These are phyloP conservation scores for Phytophthora palmivora DNA, from an alignment of 352 stramenopile species.

Conservation along the genomic window DNA sequence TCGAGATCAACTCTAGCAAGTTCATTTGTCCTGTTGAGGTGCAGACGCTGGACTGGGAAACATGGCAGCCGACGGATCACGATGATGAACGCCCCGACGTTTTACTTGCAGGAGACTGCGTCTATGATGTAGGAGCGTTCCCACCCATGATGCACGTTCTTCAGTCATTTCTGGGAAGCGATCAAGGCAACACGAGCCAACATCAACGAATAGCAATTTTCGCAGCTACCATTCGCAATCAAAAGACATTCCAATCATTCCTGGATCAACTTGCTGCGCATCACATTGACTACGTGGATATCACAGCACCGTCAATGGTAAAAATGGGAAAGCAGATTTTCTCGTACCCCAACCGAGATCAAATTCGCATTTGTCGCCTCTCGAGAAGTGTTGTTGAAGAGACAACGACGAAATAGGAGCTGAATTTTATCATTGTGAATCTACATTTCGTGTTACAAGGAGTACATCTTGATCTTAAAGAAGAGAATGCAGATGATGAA, in stretches of 20 bases:
- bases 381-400: conserved; percentile 25
- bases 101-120: conserved; percentile 78
- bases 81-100: conserved; percentile 49
- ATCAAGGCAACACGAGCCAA: conserved; percentile 5
- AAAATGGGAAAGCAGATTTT: conserved; percentile 58
- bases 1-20: conserved; percentile 67
- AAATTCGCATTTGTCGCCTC: conserved; percentile 75
- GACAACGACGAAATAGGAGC: conserved; percentile 12
- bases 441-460: conserved; percentile 30
- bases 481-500: conserved; percentile 41
- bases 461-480: conserved; percentile 53
- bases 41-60: conserved; percentile 75
- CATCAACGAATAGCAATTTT: conserved; percentile 67
- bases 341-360: conserved; percentile 65
- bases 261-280: conserved; percentile 61
- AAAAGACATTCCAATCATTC: conserved; percentile 79
- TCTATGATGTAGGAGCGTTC: conserved; percentile 75
- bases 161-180: conserved; percentile 53
- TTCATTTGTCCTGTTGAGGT: conserved; percentile 63
- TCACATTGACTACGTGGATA: conserved; percentile 70
- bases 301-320: conserved; percentile 50
- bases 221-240: conserved; percentile 78
- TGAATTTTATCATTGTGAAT: conserved; percentile 5
- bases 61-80: conserved; percentile 52
- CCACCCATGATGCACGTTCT: conserved; percentile 66